Base-by-base conservation (phyloP, 352 stramenopile species). In the Pythium rishiriense region DNA sequence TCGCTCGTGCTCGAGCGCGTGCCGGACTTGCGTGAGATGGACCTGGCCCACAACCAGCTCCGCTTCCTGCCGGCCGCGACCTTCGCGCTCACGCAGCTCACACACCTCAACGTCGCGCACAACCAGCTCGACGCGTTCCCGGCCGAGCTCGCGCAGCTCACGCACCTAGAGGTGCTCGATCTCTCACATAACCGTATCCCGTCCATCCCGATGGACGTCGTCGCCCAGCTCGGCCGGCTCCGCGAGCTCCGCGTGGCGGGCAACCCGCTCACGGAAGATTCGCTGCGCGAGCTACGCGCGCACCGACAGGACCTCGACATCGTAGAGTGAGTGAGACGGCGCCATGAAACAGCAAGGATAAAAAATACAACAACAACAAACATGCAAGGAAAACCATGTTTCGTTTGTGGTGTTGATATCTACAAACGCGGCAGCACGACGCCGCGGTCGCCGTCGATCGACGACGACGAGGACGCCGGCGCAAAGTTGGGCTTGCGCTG, bases 21-120 rank as follows among this genome's bases (percentile, higher is more conserved):
- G 17, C 84, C 88, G 21, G 64, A 73, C 41, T 72, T 97, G 28
- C 61, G 75, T 56, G 58, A 66, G 9, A 81, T 97, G 51, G 79
- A 96, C 68, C 64, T 97, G 8, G 82, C 83, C 10, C 59, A 70
- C 58, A 97, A 97, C 65, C 67, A 82, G 31, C 80, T 97, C 45
- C 82, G 69, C 5, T 69, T 74, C 33, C 74, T 97, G 45, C 90
- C 90, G 2, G 88, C 90, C 46, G 73, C 83, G 17, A 69, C 91
- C n/a, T 96, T 95, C 64, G 59, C 77, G 53, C 77, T 97, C 14
- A 37, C 67, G 25, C 56, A 75, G 15, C 76, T 97, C 22, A 66
- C 64, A 58, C 64, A 73, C 14, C 68, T 97, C 25, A 58, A 94
- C 55, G 17, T 94, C 15, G 75, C 76, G n/a, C 60, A 81, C 58